Base-by-base conservation (phyloP, 495 filamentous ascomycete genomes). In the Lichina pygmaea region DNA sequence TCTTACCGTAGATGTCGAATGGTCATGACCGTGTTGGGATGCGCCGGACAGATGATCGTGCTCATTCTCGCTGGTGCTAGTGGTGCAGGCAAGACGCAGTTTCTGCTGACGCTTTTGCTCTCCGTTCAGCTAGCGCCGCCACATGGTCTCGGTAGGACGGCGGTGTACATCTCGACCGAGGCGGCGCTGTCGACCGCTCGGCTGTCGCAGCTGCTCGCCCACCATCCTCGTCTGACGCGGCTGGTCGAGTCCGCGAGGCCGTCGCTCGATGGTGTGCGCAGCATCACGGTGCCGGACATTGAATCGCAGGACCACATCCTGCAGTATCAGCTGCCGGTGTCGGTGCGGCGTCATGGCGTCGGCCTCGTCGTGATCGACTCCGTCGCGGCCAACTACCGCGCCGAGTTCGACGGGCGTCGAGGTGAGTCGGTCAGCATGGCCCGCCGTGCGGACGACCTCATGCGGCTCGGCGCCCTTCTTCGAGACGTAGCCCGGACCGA, bases 141-240 rank as follows among this genome's bases (percentile, higher is more conserved):
- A 0, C 60, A 66, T 33, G 86, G 86, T 3, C 66, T 89, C 8
- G 66, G 63, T 17, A 68, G 72, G 43, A 63, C 72, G 10, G 73
- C 81, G 0, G 65, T 97, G 8, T 95, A 97, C 65, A 82, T 97
- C 58, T 91, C 83, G n/a, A 97, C 91, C 37, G 91, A 95, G 56
- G 73, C 81, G 2, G 66, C 82, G 0, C 66, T 97, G 0, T 71
- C 81, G 6, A 95, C 86, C 6, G 66, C 62, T 0, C 81, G 89
- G 6, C 71, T 97, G 0, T 57, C 72, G 0, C 85, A 95, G 58
- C 63, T 94, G 34, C 70, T 86, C 0, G 50, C 62, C n/a, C 64
- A 58, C 43, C 71, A 93, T 56, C 77, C 82, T 0, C 50, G 60
- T 11, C 67, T 86, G 37, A 40, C 44, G 6, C 13, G 13, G 7